Conservation (phyloP, 345 rosid genomes). For the thale cress (Arabidopsis thaliana) region TAIR10.1 NC_003075.7:12419001-12419500, state of each 20-base stretch:
- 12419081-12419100: conserved; percentile 32
- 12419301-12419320: background rate
- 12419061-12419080: background rate
- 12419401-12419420: conserved; percentile 34
- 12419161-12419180: too few relatives aligned
- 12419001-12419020: conserved; percentile 24
- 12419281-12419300: too few relatives aligned
- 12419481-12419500: conserved; percentile 78
- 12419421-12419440: conserved; percentile 10
- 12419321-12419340: conserved; percentile 1
- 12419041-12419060: conserved; percentile 16
- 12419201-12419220: background rate
- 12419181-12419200: background rate
- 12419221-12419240: background rate
- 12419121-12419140: background rate
- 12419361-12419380: background rate
- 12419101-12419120: background rate
- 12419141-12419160: background rate
- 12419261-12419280: too few relatives aligned
- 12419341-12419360: background rate
- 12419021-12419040: conserved; percentile 23
- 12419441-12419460: conserved; percentile 7
- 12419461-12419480: conserved; percentile 56
- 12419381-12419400: conserved; percentile 19
- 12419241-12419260: background rate